Conservation (phyloP, 2,329 filamentous ascomycete species). For the Botrytis tulipae region DNA sequence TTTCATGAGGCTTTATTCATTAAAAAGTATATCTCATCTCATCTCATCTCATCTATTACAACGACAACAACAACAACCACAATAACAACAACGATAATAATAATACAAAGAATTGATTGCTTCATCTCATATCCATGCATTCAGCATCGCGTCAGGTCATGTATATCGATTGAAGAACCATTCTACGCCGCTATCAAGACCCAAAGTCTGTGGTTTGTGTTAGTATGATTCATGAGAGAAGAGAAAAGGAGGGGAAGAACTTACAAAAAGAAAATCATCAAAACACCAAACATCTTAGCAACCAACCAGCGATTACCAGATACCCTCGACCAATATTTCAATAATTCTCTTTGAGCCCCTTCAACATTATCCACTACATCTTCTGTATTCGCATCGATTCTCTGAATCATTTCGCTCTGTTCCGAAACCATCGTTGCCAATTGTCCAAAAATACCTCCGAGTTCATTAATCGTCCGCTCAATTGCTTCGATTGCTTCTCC, state of each 20-base stretch:
- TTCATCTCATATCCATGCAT: not conserved
- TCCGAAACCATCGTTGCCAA: conserved; percentile 95
- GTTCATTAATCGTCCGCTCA: conserved; percentile 88
- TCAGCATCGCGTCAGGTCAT: not conserved
- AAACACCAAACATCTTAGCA: conserved; percentile 80
- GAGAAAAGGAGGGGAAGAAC: conserved; percentile 31
- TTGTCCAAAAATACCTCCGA: conserved; percentile 91
- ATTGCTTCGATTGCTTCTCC: conserved; percentile 97
- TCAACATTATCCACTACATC: conserved; percentile 98
- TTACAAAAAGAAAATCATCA: conserved; percentile 89
- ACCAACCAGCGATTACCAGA: conserved; percentile 95
- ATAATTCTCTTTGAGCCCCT: conserved; percentile 87
- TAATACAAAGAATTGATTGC: not conserved
- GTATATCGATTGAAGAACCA: not conserved
- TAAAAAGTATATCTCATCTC: conserved; percentile 15
- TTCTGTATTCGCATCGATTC: conserved; percentile 96
- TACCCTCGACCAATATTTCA: conserved; percentile 96
- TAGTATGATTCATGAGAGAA: not conserved
- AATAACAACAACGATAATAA: not conserved
- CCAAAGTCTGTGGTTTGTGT: conserved; percentile 32
- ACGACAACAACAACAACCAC: not conserved
- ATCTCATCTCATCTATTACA: not conserved
- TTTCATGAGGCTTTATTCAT: conserved; percentile 6
- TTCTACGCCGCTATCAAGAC: conserved; percentile 30
- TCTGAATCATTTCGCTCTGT: conserved; percentile 95